Conservation (phyloP, 1,284 basidiomycete genomes). For the Termitomyces sp. region DNA sequence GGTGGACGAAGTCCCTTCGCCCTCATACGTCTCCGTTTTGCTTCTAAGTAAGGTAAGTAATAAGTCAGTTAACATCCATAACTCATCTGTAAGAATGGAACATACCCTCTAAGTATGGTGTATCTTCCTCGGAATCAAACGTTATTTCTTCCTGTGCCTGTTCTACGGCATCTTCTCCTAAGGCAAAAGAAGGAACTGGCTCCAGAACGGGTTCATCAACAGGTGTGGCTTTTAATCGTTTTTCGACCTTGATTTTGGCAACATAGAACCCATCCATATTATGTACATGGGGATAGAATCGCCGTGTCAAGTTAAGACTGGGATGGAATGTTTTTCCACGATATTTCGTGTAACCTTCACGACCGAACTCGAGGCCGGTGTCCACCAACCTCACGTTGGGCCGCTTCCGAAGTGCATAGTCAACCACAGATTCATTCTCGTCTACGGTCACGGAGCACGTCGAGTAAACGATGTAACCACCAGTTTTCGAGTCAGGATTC, state of each 20-base stretch:
- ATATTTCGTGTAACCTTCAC: constrained; percentile 87
- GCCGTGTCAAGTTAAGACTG: constrained; percentile 76
- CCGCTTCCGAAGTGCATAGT: constrained; percentile 96
- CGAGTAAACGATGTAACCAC: constrained; percentile 96
- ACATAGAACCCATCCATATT: constrained; percentile 99
- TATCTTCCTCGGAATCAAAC: constrained; percentile 72
- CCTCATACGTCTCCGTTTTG: constrained; percentile 68
- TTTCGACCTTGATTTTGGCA: constrained; percentile 94
- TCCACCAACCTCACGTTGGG: constrained; percentile 95
- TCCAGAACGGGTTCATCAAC: constrained; percentile 27
- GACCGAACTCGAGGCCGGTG: constrained; percentile 90
- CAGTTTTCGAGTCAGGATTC: constrained; percentile 83
- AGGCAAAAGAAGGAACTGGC: constrained; percentile 25
- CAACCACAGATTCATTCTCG: constrained; percentile 97
- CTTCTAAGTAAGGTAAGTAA: constrained; percentile 39
- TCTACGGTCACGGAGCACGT: constrained; percentile 98
- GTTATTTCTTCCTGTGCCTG: constrained; percentile 29
- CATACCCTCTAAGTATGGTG: constrained; percentile 63
- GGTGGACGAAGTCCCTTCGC: constrained; percentile 67
- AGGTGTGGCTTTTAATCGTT: constrained; percentile 54
- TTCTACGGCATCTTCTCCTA: constrained; percentile 25
- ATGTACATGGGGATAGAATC: constrained; percentile 89
- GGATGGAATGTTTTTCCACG: constrained; percentile 87
- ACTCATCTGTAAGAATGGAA: constrained; percentile 14
- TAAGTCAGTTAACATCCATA: constrained; percentile 14